Percentiles rank a stretch among this genome's conserved stretches.
These are phyloP conservation scores for Ophioceras dolichostomum DNA, from an alignment of 2,329 filamentous ascomycete genomes.

Conservation along the genomic window DNA sequence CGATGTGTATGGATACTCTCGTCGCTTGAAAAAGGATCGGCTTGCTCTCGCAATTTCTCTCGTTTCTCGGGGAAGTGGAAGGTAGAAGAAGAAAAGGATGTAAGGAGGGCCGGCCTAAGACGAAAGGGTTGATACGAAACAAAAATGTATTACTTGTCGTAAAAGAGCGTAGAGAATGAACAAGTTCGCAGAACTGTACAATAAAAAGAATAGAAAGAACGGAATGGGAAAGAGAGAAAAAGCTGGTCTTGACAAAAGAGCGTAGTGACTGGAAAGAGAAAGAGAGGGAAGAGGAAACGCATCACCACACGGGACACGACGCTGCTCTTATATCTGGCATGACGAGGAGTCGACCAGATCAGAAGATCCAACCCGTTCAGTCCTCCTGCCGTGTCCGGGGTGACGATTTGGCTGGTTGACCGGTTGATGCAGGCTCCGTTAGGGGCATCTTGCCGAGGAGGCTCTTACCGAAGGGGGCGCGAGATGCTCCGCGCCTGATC, in stretches of 20 bases:
- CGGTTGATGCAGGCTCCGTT: no score
- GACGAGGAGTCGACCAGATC: neutral
- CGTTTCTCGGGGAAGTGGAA: constrained; percentile 5
- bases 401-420: no score
- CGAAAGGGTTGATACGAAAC: no score
- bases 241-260: constrained; percentile 1
- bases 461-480: no score
- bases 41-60: neutral
- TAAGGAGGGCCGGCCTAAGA: constrained; percentile 8
- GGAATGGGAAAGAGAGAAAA: constrained; percentile 1
- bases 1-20: constrained; percentile 4
- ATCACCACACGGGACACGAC: neutral
- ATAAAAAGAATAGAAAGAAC: constrained; percentile 2
- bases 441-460: no score
- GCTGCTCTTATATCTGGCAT: constrained; percentile 4
- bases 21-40: neutral
- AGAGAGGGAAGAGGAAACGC: neutral
- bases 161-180: constrained; percentile 5
- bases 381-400: neutral
- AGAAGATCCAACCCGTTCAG: neutral
- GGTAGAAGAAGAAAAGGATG: constrained; percentile 12
- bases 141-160: neutral
- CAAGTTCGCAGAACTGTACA: constrained; percentile 9
- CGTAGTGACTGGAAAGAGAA: neutral
- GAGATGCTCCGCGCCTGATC: no score